Evolutionary conservation across 805 yeast species (phyloP).

Genomic region (Yarrowia porcina): DNA sequence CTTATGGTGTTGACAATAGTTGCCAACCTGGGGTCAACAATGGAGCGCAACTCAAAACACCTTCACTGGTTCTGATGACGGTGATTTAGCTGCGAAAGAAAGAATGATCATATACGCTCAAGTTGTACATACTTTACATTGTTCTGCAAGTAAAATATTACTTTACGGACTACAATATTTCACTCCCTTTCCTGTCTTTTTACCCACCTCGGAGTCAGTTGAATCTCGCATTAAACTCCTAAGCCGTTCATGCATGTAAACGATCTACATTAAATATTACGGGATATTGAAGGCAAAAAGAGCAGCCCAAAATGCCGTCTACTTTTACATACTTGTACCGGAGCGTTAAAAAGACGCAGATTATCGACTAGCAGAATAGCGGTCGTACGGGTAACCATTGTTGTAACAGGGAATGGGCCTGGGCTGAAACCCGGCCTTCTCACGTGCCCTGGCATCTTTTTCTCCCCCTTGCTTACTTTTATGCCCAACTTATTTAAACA

Average conservation of each 20-base stretch:
- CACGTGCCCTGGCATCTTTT: not conserved
- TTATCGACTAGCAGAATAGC: not conserved
- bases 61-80: not conserved
- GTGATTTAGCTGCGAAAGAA: not conserved
- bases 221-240: not conserved
- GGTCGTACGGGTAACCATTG: not conserved
- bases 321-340: too few relatives aligned
- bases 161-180: too few relatives aligned
- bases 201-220: too few relatives aligned
- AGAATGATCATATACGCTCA: too few relatives aligned
- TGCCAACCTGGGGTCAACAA: not conserved
- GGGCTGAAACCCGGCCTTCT: not conserved
- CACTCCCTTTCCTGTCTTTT: too few relatives aligned
- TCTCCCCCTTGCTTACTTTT: not conserved
- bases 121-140: too few relatives aligned
- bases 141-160: too few relatives aligned
- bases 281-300: conserved; percentile 7
- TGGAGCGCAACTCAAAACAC: not conserved
- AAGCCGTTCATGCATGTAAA: not conserved
- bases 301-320: not conserved
- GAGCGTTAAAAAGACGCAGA: not conserved
- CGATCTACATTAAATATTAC: not conserved
- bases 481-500: not conserved
- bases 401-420: not conserved
- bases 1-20: not conserved